Conservation (phyloP, 108 stramenopile genomes). For the Chaetoceros tenuissimus region DNA sequence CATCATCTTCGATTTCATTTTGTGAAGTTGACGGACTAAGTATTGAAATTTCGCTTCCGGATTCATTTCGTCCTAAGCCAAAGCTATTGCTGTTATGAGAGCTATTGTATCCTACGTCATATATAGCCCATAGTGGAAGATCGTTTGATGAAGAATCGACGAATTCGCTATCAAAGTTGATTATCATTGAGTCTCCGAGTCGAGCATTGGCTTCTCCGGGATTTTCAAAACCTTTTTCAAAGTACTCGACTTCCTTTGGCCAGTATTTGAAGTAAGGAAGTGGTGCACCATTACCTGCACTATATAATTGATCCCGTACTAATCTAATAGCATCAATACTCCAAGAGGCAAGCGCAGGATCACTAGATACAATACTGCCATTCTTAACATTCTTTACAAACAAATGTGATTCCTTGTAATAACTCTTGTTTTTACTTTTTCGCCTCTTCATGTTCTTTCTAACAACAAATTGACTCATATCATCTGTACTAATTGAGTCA, state of each 20-base stretch:
- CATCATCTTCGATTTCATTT: background rate
- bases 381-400: conserved; percentile 32
- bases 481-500: conserved; percentile 31
- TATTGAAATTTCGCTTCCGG: background rate
- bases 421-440: conserved; percentile 2
- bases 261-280: conserved; percentile 63
- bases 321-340: conserved; percentile 72
- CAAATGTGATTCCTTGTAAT: conserved; percentile 18
- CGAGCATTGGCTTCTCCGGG: background rate
- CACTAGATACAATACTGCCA: conserved; percentile 53
- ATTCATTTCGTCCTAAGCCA: background rate
- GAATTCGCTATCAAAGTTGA: background rate
- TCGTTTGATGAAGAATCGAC: background rate
- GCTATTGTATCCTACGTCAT: background rate
- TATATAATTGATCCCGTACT: conserved; percentile 57
- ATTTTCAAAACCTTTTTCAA: background rate
- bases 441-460: background rate
- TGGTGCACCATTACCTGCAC: conserved; percentile 42
- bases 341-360: conserved; percentile 70
- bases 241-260: conserved; percentile 21
- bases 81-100: too few relatives aligned
- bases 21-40: background rate
- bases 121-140: background rate
- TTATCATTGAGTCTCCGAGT: background rate
- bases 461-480: background rate